phyloP scores from a whole-genome alignment of 1,284 basidiomycete species.

The Baeospora myosura region DNA sequence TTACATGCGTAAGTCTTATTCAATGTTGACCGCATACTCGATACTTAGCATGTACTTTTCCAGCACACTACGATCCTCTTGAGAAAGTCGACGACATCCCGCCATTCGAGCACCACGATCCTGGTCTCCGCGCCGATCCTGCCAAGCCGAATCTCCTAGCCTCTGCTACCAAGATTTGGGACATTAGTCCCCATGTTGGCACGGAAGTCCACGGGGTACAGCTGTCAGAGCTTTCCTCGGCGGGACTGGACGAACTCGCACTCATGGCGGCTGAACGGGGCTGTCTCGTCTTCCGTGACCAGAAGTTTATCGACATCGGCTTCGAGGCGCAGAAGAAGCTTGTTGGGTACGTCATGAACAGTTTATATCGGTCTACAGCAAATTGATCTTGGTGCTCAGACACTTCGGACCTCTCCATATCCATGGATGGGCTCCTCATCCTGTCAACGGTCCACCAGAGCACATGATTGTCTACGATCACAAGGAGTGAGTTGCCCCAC shows the following conservation, averaged over 20 bases:
- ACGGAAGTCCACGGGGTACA: constrained; percentile 55
- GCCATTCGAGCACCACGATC: constrained; percentile 29
- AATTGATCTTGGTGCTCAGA: neutral
- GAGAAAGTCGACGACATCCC: constrained; percentile 8
- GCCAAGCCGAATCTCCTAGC: constrained; percentile 44
- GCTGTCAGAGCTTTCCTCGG: constrained; percentile 44
- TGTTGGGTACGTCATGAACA: constrained; percentile 22
- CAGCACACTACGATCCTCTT: constrained; percentile 8
- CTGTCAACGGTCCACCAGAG: constrained; percentile 5
- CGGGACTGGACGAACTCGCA: constrained; percentile 57
- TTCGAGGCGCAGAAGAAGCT: constrained; percentile 46
- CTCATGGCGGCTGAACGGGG: constrained; percentile 53
- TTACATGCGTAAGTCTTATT: constrained; percentile 5
- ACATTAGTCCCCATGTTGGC: constrained; percentile 51
- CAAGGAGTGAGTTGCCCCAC: constrained; percentile 2
- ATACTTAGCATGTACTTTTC: neutral
- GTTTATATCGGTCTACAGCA: neutral
- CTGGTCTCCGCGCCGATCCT: constrained; percentile 40
- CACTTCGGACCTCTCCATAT: constrained; percentile 9
- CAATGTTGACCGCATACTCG: neutral
- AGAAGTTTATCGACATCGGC: constrained; percentile 49
- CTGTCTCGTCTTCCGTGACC: constrained; percentile 49
- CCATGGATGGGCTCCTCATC: constrained; percentile 8
- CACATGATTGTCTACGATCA: constrained; percentile 10
- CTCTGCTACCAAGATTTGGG: constrained; percentile 27